Evolutionary conservation across 257 asterid genomes (phyloP).

Genomic region (Solanum peruvianum): DNA sequence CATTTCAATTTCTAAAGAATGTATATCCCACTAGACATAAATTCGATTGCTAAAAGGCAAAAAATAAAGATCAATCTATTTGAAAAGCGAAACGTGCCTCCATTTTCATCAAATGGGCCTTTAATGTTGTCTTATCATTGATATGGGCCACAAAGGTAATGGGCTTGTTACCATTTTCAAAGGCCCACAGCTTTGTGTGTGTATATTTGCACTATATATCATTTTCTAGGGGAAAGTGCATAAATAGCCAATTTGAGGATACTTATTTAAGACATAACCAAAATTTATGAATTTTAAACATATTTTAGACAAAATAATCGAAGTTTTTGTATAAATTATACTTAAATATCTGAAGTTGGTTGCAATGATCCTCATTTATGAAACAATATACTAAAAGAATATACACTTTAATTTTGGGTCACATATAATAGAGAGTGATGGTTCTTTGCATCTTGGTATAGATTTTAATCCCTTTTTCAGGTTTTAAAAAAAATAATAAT

Average conservation of each 20-base stretch:
- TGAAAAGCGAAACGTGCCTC: neutral
- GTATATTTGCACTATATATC: neutral
- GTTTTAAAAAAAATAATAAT: neutral
- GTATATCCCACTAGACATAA: neutral
- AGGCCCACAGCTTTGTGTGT: slow-evolving; percentile 7
- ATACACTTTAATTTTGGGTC: neutral
- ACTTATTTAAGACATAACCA: neutral
- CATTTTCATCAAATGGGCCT: neutral
- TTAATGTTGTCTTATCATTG: neutral
- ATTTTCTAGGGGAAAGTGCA: neutral
- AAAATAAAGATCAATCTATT: neutral
- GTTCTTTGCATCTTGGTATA: neutral
- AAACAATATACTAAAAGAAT: neutral
- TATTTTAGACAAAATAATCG: neutral
- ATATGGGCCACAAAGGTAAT: neutral
- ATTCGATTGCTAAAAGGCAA: neutral
- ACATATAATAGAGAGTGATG: neutral
- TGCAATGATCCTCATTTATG: neutral
- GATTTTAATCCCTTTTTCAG: too few relatives aligned
- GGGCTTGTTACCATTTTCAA: neutral
- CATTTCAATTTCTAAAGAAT: neutral
- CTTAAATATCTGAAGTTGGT: neutral
- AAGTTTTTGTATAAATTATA: neutral
- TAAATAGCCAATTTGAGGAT: neutral
- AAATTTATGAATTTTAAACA: neutral